Percentiles rank a stretch among this genome's conserved stretches.
phyloP scores from a whole-genome alignment of 768 basidiomycete species.

The Sarcomyxa edulis region DNA sequence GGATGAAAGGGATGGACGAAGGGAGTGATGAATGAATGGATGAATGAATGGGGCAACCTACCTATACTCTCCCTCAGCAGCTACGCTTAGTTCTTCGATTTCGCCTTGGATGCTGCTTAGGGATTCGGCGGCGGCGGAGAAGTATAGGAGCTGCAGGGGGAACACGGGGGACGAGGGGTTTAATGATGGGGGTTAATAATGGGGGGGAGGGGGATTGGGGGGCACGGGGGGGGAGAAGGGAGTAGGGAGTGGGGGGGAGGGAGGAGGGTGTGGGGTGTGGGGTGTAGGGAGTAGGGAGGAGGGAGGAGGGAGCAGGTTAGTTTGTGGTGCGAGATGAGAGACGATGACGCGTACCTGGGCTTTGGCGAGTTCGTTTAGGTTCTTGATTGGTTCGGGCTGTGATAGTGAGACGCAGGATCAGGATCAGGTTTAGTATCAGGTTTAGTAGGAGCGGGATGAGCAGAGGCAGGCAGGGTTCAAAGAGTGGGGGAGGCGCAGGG shows the following conservation, averaged over 20 bases:
- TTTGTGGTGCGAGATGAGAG: not conserved
- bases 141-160: conserved; percentile 62
- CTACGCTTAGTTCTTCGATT: conserved; percentile 88
- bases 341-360: conserved; percentile 54
- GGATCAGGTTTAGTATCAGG: not conserved
- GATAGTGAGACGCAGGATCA: conserved; percentile 4
- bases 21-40: not conserved
- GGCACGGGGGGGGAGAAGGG: too few relatives aligned
- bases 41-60: conserved; percentile 20
- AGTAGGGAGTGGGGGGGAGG: not conserved
- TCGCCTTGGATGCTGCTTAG: conserved; percentile 83
- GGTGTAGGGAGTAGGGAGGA: too few relatives aligned
- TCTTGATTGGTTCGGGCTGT: conserved; percentile 94
- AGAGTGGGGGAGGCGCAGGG: too few relatives aligned
- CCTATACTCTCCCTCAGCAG: conserved; percentile 95
- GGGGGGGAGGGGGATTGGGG: too few relatives aligned
- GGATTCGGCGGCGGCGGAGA: conserved; percentile 73
- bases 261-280: not conserved
- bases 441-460: conserved; percentile 3
- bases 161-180: too few relatives aligned
- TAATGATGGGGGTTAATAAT: too few relatives aligned
- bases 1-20: not conserved
- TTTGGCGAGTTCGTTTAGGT: conserved; percentile 87
- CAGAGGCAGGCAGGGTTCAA: too few relatives aligned
- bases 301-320: too few relatives aligned